A percentile compares a stretch with the other conserved stretches of the same genome.
Evolutionary conservation across 176 grass and related monocot genomes (phyloP).

Genomic region (Pontederia paniculata): DNA sequence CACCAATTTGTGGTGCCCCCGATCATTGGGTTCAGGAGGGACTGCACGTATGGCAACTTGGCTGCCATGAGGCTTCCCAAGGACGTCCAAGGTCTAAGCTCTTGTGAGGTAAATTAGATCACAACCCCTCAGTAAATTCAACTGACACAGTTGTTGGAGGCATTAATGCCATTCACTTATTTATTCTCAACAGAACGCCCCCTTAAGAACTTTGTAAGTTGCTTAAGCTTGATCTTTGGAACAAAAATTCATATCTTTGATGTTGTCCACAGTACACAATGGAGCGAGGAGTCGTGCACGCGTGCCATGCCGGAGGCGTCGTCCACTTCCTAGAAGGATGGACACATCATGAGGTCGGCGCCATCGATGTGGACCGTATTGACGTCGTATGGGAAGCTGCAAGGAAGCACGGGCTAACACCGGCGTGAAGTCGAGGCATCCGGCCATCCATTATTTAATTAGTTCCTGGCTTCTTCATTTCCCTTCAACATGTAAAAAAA

Average conservation of each 20-base stretch:
- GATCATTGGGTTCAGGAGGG: constrained; percentile 3
- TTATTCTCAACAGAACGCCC: too few species aligned
- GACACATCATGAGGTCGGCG: constrained; percentile 10
- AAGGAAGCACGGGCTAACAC: constrained; percentile 2
- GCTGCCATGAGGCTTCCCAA: constrained; percentile 14
- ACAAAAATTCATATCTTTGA: too few species aligned
- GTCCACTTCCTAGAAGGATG: constrained; percentile 11
- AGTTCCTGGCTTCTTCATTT: neutral
- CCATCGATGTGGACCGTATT: constrained; percentile 8
- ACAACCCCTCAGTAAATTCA: neutral
- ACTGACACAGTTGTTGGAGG: neutral
- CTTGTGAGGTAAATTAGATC: neutral
- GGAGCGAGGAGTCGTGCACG: constrained; percentile 14
- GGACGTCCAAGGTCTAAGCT: constrained; percentile 8
- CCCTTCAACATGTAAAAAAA: neutral
- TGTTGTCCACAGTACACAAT: neutral
- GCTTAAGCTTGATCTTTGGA: too few species aligned
- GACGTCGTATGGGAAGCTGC: constrained; percentile 11
- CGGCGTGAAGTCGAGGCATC: neutral
- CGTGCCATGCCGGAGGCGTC: constrained; percentile 13
- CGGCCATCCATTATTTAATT: neutral
- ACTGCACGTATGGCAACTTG: constrained; percentile 12
- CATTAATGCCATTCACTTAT: neutral
- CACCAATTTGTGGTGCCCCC: constrained; percentile 20
- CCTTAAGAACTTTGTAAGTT: too few species aligned